Percentiles rank a stretch among this genome's conserved stretches.
These are phyloP conservation scores for Candolleomyces aberdarensis DNA, from an alignment of 768 basidiomycete genomes.

Conservation along the genomic window DNA sequence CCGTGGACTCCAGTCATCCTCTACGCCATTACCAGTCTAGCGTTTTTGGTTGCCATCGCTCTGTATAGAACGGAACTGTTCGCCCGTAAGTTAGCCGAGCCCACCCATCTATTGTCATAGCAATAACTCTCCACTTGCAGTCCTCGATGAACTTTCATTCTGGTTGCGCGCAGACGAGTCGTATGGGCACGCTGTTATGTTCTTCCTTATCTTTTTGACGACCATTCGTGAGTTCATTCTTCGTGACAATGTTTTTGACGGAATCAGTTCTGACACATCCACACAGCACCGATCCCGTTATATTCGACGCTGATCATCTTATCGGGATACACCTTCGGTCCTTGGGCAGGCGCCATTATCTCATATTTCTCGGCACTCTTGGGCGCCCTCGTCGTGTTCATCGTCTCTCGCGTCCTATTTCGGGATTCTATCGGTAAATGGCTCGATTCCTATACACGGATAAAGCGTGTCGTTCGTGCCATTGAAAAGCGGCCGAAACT, in stretches of 20 bases:
- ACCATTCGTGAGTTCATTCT: constrained; percentile 69
- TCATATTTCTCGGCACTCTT: constrained; percentile 84
- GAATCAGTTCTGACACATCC: constrained; percentile 3
- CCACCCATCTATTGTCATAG: constrained; percentile 1
- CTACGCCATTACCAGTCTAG: constrained; percentile 75
- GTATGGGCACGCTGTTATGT: constrained; percentile 77
- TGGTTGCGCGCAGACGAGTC: constrained; percentile 72
- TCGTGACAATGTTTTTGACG: not conserved
- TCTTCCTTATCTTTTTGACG: constrained; percentile 79
- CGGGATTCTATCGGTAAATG: constrained; percentile 68
- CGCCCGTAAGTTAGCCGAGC: constrained; percentile 49
- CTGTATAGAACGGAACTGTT: constrained; percentile 85
- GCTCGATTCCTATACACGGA: constrained; percentile 65
- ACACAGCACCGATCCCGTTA: constrained; percentile 78
- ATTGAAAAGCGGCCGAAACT: constrained; percentile 86
- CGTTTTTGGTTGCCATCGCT: constrained; percentile 76
- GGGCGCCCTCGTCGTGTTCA: constrained; percentile 83
- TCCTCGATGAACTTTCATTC: constrained; percentile 76
- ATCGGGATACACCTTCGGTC: constrained; percentile 88
- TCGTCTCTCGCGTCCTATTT: constrained; percentile 71
- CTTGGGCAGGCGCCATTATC: constrained; percentile 79
- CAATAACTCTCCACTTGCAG: constrained; percentile 34
- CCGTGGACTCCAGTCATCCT: constrained; percentile 77
- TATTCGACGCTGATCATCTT: constrained; percentile 93
- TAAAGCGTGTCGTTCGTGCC: constrained; percentile 80